phyloP scores from a whole-genome alignment of 2,329 filamentous ascomycete genomes.

The Hypomyces perniciosus region DNA sequence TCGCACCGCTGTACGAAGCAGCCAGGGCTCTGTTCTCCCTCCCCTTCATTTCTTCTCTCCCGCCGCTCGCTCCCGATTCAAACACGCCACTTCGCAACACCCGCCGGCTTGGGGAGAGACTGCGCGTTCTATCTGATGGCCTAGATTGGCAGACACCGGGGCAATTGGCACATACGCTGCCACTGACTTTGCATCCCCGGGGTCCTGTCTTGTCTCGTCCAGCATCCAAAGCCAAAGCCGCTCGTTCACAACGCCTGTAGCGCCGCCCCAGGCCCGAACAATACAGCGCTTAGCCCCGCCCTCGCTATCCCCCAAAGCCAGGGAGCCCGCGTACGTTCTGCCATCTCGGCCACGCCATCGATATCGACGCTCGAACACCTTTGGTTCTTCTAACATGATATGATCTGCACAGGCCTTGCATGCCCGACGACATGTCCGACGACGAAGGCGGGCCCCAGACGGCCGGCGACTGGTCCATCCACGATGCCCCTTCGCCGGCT shows the following conservation, averaged over 20 bases:
- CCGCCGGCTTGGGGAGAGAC: conserved; percentile 15
- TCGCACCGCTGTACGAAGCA: no score
- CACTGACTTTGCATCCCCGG: conserved; percentile 28
- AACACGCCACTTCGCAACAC: conserved; percentile 2
- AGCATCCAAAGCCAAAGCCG: conserved; percentile 19
- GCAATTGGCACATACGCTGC: conserved; percentile 36
- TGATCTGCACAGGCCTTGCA: conserved; percentile 16
- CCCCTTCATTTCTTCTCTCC: not conserved
- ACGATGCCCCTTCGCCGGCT: conserved; percentile 34
- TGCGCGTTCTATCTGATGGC: conserved; percentile 28
- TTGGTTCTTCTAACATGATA: conserved; percentile 14
- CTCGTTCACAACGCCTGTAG: conserved; percentile 9
- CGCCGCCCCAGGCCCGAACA: conserved; percentile 1
- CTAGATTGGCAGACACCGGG: conserved; percentile 27
- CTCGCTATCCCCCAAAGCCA: not conserved
- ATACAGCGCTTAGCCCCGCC: conserved; percentile 2
- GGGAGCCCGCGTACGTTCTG: not conserved
- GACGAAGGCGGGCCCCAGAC: conserved; percentile 34
- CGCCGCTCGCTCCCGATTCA: conserved; percentile 3
- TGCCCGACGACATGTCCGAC: conserved; percentile 37
- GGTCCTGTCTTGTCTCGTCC: conserved; percentile 11
- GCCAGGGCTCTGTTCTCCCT: conserved; percentile 2
- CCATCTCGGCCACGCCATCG: not conserved
- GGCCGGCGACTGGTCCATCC: conserved; percentile 30
- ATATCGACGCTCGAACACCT: conserved; percentile 3